phyloP scores from a whole-genome alignment of 176 grass and related monocot genomes.

The Pontederia crassipes region DNA sequence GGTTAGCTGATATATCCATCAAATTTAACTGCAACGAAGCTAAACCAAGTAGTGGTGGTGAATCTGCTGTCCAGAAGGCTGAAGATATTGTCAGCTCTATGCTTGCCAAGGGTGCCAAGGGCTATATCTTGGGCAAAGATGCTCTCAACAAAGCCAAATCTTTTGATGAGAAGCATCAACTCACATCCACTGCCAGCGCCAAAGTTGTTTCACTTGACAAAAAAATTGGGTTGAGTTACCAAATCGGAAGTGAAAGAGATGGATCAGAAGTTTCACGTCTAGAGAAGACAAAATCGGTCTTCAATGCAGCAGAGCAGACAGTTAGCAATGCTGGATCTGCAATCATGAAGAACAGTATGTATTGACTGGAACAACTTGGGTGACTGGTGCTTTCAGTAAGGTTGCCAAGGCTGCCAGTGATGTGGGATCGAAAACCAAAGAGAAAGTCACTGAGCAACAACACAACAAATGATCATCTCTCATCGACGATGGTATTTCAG shows the following conservation, averaged over 20 bases:
- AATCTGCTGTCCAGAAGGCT: slow-evolving; percentile 58
- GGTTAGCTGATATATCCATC: no score
- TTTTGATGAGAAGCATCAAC: slow-evolving; percentile 57
- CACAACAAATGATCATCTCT: slow-evolving; percentile 13
- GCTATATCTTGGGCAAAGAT: slow-evolving; percentile 60
- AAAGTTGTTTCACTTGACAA: slow-evolving; percentile 63
- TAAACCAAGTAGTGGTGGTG: slow-evolving; percentile 12
- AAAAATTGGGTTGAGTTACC: slow-evolving; percentile 76
- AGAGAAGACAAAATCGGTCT: slow-evolving; percentile 64
- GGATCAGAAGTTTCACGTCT: slow-evolving; percentile 79
- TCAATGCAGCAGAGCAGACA: slow-evolving; percentile 56
- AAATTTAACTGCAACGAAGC: not conserved
- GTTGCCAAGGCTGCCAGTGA: slow-evolving; percentile 53
- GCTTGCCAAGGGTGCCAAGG: slow-evolving; percentile 92
- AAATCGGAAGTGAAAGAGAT: slow-evolving; percentile 75
- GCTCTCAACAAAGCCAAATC: slow-evolving; percentile 53
- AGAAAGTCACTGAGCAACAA: slow-evolving; percentile 67
- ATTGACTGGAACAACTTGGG: slow-evolving; percentile 58
- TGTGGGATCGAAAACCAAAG: slow-evolving; percentile 71
- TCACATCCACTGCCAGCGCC: slow-evolving; percentile 67
- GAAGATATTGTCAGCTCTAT: slow-evolving; percentile 80
- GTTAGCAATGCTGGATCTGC: slow-evolving; percentile 66
- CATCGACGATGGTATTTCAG: no score
- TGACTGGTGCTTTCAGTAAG: slow-evolving; percentile 48
- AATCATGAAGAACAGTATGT: slow-evolving; percentile 88